Conservation (phyloP, 768 basidiomycete genomes). For the Kwoniella dendrophila region DNA sequence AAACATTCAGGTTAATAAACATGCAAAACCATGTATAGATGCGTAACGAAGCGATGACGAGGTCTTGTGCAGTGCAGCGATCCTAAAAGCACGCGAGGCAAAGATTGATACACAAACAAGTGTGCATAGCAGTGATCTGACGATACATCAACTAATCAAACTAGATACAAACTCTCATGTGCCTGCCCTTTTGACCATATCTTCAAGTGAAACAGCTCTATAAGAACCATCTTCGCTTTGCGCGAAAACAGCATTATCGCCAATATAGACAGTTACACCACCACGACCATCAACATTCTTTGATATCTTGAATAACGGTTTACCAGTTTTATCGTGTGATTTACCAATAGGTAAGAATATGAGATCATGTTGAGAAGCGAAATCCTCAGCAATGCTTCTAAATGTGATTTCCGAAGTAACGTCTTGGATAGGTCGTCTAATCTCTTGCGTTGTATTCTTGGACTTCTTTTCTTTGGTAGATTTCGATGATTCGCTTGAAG, state of each 20-base stretch:
- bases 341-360: conserved; percentile 85
- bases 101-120: too few species aligned
- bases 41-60: too few species aligned
- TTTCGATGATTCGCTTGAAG: conserved; percentile 53
- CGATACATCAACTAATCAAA: too few species aligned
- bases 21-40: too few species aligned
- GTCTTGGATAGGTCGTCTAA: conserved; percentile 34
- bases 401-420: conserved; percentile 74
- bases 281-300: conserved; percentile 76
- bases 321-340: conserved; percentile 78
- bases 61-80: too few species aligned
- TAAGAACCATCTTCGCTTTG: conserved; percentile 61
- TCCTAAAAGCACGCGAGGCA: too few species aligned
- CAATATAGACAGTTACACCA: conserved; percentile 83
- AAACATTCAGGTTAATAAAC: too few species aligned
- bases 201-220: conserved; percentile 79
- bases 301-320: conserved; percentile 86
- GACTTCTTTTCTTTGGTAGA: conserved; percentile 33
- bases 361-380: conserved; percentile 78
- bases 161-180: too few species aligned
- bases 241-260: conserved; percentile 93
- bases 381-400: conserved; percentile 88
- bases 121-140: too few species aligned
- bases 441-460: not conserved
- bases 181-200: conserved; percentile 68